Conservation (phyloP, 192 early-diverging fungal genomes). For the Podochytrium sp. region DNA sequence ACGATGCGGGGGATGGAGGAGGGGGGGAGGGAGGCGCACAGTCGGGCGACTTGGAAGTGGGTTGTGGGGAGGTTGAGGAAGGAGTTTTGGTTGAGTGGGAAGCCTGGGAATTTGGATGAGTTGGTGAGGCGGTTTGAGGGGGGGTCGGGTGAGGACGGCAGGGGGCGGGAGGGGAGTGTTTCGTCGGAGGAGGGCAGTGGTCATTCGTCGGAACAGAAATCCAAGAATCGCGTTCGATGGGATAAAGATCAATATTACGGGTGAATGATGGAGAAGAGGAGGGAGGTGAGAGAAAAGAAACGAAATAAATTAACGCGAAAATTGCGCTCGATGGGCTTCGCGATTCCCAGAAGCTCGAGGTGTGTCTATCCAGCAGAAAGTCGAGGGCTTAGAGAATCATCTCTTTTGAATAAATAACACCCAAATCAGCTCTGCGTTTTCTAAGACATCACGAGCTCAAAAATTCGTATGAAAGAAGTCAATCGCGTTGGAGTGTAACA, state of each 20-base stretch:
- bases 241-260: constrained; percentile 17
- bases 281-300: too few relatives aligned
- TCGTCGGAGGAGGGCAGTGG: neutral
- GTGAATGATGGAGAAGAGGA: too few relatives aligned
- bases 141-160: neutral
- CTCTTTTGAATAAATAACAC: too few relatives aligned
- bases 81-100: constrained; percentile 26
- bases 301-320: too few relatives aligned
- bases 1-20: neutral
- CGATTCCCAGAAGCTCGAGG: too few relatives aligned
- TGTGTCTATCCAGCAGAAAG: too few relatives aligned
- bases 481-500: too few relatives aligned
- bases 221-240: constrained; percentile 20
- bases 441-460: too few relatives aligned
- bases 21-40: neutral
- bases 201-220: neutral
- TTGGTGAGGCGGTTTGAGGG: neutral
- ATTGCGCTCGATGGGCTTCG: too few relatives aligned
- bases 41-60: neutral
- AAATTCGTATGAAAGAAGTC: too few relatives aligned
- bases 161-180: neutral
- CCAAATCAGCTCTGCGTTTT: too few relatives aligned
- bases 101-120: constrained; percentile 1
- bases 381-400: too few relatives aligned
- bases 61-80: neutral